Percentiles rank a stretch among this genome's conserved stretches.
Conservation (phyloP, 805 yeast genomes). For the Zygosaccharomyces bailii region DNA sequence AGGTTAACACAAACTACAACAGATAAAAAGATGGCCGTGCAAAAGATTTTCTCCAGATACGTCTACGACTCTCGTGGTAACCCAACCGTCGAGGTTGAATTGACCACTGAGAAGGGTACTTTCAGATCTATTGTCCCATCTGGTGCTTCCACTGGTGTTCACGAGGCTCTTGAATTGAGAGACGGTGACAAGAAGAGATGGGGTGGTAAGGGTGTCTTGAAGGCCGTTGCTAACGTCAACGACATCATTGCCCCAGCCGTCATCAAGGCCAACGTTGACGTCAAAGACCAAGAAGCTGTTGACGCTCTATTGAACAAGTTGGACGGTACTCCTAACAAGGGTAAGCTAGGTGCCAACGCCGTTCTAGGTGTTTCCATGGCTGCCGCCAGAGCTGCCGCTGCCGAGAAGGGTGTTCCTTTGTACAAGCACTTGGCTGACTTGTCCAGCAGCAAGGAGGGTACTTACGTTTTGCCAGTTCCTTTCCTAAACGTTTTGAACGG, state of each 20-base stretch:
- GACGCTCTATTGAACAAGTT: conserved; percentile 82
- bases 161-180: conserved; percentile 98
- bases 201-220: conserved; percentile 98
- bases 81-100: conserved; percentile 99
- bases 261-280: conserved; percentile 73
- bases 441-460: conserved; percentile 63
- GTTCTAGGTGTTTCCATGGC: conserved; percentile 97
- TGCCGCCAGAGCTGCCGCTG: conserved; percentile 97
- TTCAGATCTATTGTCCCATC: conserved; percentile 99
- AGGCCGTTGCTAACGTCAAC: conserved; percentile 96
- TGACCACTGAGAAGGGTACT: conserved; percentile 85
- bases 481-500: conserved; percentile 99
- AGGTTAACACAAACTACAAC: conserved; percentile 12
- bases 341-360: conserved; percentile 98
- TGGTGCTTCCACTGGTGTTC: conserved; percentile 99
- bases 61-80: conserved; percentile 99
- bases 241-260: conserved; percentile 92
- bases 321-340: conserved; percentile 97
- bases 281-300: conserved; percentile 78
- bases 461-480: conserved; percentile 97
- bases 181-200: conserved; percentile 97
- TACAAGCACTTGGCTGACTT: conserved; percentile 86
- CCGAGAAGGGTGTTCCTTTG: conserved; percentile 88
- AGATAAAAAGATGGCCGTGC: conserved; percentile 59
- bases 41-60: conserved; percentile 89